These are phyloP conservation scores for Ogataea parapolymorpha DNA, from an alignment of 805 yeast genomes.

Conservation along the genomic window DNA sequence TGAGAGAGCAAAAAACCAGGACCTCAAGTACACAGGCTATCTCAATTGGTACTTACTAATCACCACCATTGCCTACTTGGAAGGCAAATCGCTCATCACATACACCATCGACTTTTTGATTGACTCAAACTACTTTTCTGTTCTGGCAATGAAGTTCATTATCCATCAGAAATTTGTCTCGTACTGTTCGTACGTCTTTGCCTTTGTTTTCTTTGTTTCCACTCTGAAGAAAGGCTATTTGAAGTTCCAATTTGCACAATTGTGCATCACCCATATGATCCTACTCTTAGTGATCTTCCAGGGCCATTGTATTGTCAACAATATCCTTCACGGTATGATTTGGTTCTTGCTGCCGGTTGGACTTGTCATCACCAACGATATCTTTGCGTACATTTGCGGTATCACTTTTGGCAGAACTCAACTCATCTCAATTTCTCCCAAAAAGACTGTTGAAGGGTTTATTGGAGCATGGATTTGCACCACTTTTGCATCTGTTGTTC, in stretches of 20 bases:
- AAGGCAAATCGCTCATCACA: slow-evolving; percentile 75
- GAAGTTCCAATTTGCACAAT: slow-evolving; percentile 89
- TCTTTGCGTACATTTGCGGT: slow-evolving; percentile 95
- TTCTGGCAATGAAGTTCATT: slow-evolving; percentile 26
- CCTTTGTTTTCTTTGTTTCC: slow-evolving; percentile 86
- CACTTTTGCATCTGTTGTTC: slow-evolving; percentile 62
- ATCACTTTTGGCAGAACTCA: slow-evolving; percentile 94
- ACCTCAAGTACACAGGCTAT: slow-evolving; percentile 76
- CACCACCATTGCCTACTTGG: slow-evolving; percentile 84
- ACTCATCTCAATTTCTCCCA: slow-evolving; percentile 89
- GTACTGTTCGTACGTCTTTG: slow-evolving; percentile 79
- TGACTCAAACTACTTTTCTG: slow-evolving; percentile 28
- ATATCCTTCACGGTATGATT: slow-evolving; percentile 83
- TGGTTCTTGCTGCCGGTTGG: slow-evolving; percentile 95
- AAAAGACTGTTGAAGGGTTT: slow-evolving; percentile 96
- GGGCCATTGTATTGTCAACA: slow-evolving; percentile 87
- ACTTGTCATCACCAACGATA: slow-evolving; percentile 89
- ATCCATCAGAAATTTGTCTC: slow-evolving; percentile 80
- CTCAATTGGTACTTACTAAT: slow-evolving; percentile 90
- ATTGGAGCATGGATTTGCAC: slow-evolving; percentile 98
- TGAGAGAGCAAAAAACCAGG: slow-evolving; percentile 73
- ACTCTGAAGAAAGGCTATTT: slow-evolving; percentile 86
- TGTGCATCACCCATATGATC: slow-evolving; percentile 93
- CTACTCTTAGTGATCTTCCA: slow-evolving; percentile 86
- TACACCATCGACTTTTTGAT: slow-evolving; percentile 37